Percentiles rank a stretch among this genome's conserved stretches.
Evolutionary conservation across 1,139 yeast species (phyloP).

Genomic region (Lodderomyces theae): DNA sequence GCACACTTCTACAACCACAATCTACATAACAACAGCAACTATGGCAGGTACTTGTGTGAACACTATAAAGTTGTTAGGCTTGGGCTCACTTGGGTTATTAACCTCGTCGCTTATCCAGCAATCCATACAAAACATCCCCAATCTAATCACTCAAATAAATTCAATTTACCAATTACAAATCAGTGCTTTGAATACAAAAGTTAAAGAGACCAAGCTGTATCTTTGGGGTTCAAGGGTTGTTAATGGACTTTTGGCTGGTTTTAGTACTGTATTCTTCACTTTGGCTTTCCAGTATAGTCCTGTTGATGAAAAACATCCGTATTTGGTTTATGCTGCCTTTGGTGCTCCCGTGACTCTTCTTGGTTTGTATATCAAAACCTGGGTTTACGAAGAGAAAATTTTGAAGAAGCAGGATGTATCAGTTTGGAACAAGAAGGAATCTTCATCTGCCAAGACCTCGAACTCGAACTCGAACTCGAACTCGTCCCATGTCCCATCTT

Average conservation of each 20-base stretch:
- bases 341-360: slow-evolving; percentile 41
- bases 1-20: not conserved
- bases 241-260: slow-evolving; percentile 32
- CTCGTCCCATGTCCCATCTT: slow-evolving; percentile 1
- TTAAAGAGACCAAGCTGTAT: slow-evolving; percentile 17
- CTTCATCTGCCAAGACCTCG: not conserved
- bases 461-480: no score
- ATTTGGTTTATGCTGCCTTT: slow-evolving; percentile 53
- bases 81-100: slow-evolving; percentile 51
- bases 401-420: slow-evolving; percentile 13
- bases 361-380: slow-evolving; percentile 23
- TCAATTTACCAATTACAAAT: slow-evolving; percentile 9
- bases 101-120: slow-evolving; percentile 41
- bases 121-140: slow-evolving; percentile 35
- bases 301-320: slow-evolving; percentile 50
- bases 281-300: slow-evolving; percentile 45
- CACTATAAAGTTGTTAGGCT: slow-evolving; percentile 50
- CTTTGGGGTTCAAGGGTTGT: slow-evolving; percentile 27
- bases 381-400: slow-evolving; percentile 18
- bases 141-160: slow-evolving; percentile 30
- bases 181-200: slow-evolving; percentile 7
- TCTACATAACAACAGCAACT: no score
- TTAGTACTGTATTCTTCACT: slow-evolving; percentile 39
- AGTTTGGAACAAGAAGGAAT: not conserved
- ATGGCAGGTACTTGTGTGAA: slow-evolving; percentile 51